A percentile compares a stretch with the other conserved stretches of the same genome.
These are phyloP conservation scores for Tricholoma terreum DNA, from an alignment of 768 basidiomycete genomes.

Conservation along the genomic window DNA sequence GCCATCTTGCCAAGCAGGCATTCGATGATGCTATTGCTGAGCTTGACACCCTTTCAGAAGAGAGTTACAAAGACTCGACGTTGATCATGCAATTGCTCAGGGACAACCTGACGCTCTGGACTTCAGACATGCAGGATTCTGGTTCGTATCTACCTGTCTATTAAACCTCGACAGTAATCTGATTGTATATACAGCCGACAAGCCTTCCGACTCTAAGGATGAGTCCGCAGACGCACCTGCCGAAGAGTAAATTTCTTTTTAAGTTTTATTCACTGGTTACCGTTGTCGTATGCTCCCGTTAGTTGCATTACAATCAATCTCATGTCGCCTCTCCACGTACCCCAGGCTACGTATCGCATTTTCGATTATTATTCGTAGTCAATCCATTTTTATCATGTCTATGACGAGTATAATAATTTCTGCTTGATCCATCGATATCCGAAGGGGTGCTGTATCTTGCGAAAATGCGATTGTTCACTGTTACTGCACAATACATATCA, in stretches of 20 bases:
- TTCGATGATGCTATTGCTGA: constrained; percentile 99
- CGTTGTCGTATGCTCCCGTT: constrained; percentile 12
- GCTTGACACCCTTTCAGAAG: constrained; percentile 97
- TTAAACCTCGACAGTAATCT: not conserved
- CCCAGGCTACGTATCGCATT: constrained; percentile 15
- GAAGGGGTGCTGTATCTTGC: too few species aligned
- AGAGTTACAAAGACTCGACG: constrained; percentile 99
- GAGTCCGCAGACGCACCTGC: constrained; percentile 58
- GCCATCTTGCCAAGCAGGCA: constrained; percentile 98
- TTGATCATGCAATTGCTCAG: constrained; percentile 95
- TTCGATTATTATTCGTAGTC: constrained; percentile 14
- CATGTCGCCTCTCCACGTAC: not conserved
- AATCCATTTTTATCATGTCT: constrained; percentile 12
- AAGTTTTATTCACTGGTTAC: constrained; percentile 18
- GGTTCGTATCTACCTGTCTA: constrained; percentile 43
- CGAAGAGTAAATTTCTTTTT: constrained; percentile 53
- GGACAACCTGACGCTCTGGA: constrained; percentile 98
- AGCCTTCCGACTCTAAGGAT: constrained; percentile 68
- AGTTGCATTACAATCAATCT: constrained; percentile 19
- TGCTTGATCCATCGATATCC: not conserved
- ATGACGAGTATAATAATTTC: not conserved
- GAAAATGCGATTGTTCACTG: too few species aligned
- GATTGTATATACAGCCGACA: constrained; percentile 47
- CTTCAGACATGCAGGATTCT: constrained; percentile 94
- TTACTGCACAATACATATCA: too few species aligned